These are phyloP conservation scores for Suillus placidus DNA, from an alignment of 768 basidiomycete species.

Conservation along the genomic window DNA sequence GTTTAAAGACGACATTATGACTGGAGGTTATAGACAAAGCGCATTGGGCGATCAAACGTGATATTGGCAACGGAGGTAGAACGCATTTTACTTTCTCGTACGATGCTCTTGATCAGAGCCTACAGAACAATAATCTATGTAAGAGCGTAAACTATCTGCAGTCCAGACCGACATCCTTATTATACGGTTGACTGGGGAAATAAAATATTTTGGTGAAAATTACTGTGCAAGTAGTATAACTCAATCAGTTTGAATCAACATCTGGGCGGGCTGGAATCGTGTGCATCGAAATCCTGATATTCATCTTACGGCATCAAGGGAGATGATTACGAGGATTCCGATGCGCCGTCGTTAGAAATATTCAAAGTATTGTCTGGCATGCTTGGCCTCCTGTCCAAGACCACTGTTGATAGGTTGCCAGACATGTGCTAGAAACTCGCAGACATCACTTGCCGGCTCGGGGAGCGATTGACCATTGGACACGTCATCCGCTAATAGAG, in stretches of 20 bases:
- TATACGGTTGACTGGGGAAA: too few species aligned
- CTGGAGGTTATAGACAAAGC: not conserved
- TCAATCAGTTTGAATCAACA: not conserved
- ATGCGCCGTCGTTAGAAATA: not conserved
- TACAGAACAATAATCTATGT: not conserved
- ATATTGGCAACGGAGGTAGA: not conserved
- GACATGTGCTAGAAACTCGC: not conserved
- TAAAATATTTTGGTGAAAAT: not conserved
- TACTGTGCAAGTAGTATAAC: not conserved
- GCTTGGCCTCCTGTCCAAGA: not conserved
- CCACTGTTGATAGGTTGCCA: not conserved
- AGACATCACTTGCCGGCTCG: not conserved
- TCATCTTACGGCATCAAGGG: not conserved
- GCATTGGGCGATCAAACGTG: not conserved
- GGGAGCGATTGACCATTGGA: not conserved
- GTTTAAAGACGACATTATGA: slow-evolving; percentile 34
- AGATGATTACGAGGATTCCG: not conserved
- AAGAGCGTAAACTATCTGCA: not conserved
- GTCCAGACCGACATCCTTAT: too few species aligned
- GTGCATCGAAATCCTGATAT: not conserved
- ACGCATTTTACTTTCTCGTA: not conserved
- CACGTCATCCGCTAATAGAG: not conserved
- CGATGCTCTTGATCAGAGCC: not conserved
- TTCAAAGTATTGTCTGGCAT: not conserved
- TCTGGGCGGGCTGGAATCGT: not conserved